Evolutionary conservation across 352 stramenopile species (phyloP).

Genomic region (Pythium monospermum): DNA sequence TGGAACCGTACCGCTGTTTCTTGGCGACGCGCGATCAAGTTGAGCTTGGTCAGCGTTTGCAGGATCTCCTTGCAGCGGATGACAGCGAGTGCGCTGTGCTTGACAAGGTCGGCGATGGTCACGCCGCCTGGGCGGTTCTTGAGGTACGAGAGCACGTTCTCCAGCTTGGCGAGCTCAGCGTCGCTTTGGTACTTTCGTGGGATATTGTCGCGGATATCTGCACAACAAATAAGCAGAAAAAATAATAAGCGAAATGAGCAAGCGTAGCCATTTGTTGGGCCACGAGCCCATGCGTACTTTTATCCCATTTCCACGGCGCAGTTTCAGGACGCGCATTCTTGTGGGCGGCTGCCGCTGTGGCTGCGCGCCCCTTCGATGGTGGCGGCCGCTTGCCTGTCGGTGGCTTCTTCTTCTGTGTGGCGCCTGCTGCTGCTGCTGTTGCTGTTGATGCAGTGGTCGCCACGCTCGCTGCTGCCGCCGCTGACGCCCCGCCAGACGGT

Average conservation of each 20-base stretch:
- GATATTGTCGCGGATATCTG: constrained; percentile 76
- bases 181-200: constrained; percentile 81
- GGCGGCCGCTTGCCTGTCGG: background rate
- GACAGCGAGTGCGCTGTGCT: constrained; percentile 67
- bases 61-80: constrained; percentile 87
- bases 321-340: constrained; percentile 28
- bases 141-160: constrained; percentile 84
- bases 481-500: constrained; percentile 7
- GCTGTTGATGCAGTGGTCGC: background rate
- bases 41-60: constrained; percentile 83
- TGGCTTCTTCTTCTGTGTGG: background rate
- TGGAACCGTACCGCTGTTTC: constrained; percentile 51
- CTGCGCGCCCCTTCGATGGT: constrained; percentile 15
- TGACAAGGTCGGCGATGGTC: constrained; percentile 82
- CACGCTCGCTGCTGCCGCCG: background rate
- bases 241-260: too few species aligned
- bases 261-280: too few species aligned
- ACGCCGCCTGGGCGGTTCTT: constrained; percentile 77
- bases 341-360: constrained; percentile 9
- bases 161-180: constrained; percentile 76
- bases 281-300: constrained; percentile 36
- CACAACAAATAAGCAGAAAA: background rate
- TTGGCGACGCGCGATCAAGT: constrained; percentile 68
- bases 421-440: background rate
- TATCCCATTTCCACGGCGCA: constrained; percentile 74